A percentile compares a stretch with the other conserved stretches of the same genome.
phyloP scores from a whole-genome alignment of 192 early-diverging fungal genomes.

The Backusella tuberculispora region DNA sequence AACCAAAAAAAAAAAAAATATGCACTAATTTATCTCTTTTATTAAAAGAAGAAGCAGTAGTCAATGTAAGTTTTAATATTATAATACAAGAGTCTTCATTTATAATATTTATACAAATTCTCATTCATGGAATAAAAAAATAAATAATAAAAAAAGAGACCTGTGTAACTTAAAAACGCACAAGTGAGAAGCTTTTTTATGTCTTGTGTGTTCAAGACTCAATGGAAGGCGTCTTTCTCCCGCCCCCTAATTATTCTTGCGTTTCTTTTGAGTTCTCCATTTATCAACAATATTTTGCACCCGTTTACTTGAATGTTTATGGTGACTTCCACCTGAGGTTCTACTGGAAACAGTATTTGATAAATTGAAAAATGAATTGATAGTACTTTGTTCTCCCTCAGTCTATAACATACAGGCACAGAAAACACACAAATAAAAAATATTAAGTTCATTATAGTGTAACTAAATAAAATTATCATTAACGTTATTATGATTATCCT shows the following conservation, averaged over 20 bases:
- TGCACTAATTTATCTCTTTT: background rate
- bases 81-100: no score
- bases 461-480: background rate
- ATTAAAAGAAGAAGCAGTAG: background rate
- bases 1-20: background rate
- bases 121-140: no score
- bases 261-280: slow-evolving; percentile 28
- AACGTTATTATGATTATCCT: background rate
- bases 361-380: slow-evolving; percentile 5
- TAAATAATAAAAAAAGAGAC: no score
- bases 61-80: no score
- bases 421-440: background rate
- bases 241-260: background rate
- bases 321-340: background rate
- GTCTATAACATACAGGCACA: background rate
- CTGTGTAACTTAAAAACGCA: no score
- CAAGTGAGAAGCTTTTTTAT: no score
- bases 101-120: no score
- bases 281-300: slow-evolving; percentile 47
- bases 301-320: slow-evolving; percentile 46
- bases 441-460: background rate
- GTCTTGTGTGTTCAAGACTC: background rate
- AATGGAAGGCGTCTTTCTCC: background rate
- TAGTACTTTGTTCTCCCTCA: background rate
- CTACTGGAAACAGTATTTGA: slow-evolving; percentile 2